A percentile compares a stretch with the other conserved stretches of the same genome.
Conservation (phyloP, 73 alveolate species). For the Paramecium tetraurelia region DNA sequence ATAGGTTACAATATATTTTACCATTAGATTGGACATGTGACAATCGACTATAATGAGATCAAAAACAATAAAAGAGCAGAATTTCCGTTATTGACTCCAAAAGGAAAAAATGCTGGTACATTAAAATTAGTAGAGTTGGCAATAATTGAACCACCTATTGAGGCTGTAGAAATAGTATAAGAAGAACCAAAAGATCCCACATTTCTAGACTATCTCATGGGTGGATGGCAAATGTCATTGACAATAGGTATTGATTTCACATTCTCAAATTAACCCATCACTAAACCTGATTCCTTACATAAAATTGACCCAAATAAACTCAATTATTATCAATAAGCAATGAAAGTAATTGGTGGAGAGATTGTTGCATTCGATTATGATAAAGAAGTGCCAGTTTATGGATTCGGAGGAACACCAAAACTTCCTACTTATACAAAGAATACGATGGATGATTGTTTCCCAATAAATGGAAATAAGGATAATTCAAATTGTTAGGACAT, state of each 20-base stretch:
- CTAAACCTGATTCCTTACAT: constrained; percentile 30
- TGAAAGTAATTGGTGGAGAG: constrained; percentile 5
- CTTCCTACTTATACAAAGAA: constrained; percentile 17
- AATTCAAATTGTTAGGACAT: not conserved
- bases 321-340: constrained; percentile 37
- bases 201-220: constrained; percentile 1
- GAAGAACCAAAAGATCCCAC: constrained; percentile 2
- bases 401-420: constrained; percentile 44
- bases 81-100: not conserved
- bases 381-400: constrained; percentile 44
- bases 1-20: not conserved
- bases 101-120: constrained; percentile 25
- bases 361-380: constrained; percentile 45
- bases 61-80: not conserved
- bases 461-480: constrained; percentile 32
- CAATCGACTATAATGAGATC: not conserved
- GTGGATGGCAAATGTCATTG: constrained; percentile 19
- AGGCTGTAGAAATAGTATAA: not conserved
- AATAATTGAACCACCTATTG: not conserved
- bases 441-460: constrained; percentile 53
- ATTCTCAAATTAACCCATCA: constrained; percentile 36
- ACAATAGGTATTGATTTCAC: constrained; percentile 38
- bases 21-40: constrained; percentile 29
- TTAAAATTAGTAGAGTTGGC: not conserved
- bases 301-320: not conserved